Percentiles rank a stretch among this genome's conserved stretches.
Evolutionary conservation across 2,329 filamentous ascomycete species (phyloP).

Genomic region (Botrytis cinerea): DNA sequence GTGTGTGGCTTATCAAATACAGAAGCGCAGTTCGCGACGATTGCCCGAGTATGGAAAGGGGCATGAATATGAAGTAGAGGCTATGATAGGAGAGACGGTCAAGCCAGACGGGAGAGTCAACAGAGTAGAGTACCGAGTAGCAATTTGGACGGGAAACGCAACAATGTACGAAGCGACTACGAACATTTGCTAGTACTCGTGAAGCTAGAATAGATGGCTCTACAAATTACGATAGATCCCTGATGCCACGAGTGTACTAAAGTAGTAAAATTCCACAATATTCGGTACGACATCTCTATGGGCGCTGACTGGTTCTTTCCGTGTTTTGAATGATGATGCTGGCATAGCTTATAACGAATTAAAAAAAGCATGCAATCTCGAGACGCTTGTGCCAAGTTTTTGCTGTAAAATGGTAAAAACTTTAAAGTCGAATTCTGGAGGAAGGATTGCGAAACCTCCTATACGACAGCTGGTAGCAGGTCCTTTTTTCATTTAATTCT

Average conservation of each 20-base stretch:
- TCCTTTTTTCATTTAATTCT: not conserved
- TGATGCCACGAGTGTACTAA: constrained; percentile 16
- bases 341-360: not conserved
- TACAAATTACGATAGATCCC: constrained; percentile 1
- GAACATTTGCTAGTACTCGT: not conserved
- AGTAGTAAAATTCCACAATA: constrained; percentile 18
- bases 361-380: not conserved
- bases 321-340: not conserved
- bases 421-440: not conserved
- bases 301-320: constrained; percentile 4
- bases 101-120: not conserved
- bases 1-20: not conserved
- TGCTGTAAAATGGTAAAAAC: not conserved
- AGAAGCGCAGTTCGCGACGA: not conserved
- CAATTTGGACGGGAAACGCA: not conserved
- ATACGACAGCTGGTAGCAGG: not conserved
- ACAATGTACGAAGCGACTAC: not conserved
- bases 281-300: constrained; percentile 12
- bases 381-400: constrained; percentile 16
- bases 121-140: not conserved
- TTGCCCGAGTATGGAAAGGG: not conserved
- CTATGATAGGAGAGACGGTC: not conserved
- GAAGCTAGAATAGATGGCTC: constrained; percentile 6
- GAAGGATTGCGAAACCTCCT: not conserved
- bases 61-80: not conserved